A percentile compares a stretch with the other conserved stretches of the same genome.
phyloP scores from a whole-genome alignment of 2,329 filamentous ascomycete species.

The Mycosphaerella arachidis region DNA sequence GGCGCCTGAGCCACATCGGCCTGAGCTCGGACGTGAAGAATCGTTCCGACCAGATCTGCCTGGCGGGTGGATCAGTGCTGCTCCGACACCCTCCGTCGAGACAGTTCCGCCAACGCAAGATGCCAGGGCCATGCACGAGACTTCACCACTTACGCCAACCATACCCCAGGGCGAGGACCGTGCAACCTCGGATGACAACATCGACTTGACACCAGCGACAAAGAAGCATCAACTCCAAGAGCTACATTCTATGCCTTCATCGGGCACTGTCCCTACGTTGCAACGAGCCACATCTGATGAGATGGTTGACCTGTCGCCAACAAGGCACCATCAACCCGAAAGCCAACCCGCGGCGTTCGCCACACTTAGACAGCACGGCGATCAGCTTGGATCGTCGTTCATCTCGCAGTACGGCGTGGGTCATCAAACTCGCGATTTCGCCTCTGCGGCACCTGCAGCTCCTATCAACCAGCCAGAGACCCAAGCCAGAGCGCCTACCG shows the following conservation, averaged over 20 bases:
- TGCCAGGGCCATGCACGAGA: not conserved
- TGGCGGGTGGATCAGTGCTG: constrained; percentile 51
- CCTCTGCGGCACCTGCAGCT: constrained; percentile 20
- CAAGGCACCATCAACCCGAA: not conserved
- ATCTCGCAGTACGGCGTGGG: constrained; percentile 36
- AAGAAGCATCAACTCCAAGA: constrained; percentile 18
- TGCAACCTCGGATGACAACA: constrained; percentile 12
- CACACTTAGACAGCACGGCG: constrained; percentile 45
- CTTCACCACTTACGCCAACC: constrained; percentile 3
- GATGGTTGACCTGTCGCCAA: not conserved
- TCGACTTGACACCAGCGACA: constrained; percentile 34
- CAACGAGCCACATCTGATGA: not conserved
- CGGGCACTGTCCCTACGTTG: not conserved
- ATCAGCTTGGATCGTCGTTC: constrained; percentile 46
- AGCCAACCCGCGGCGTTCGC: constrained; percentile 27
- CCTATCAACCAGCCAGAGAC: constrained; percentile 26
- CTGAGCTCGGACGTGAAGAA: constrained; percentile 18
- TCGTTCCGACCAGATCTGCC: constrained; percentile 49
- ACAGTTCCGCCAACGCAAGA: constrained; percentile 18
- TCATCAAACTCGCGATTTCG: constrained; percentile 34
- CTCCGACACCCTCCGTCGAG: constrained; percentile 39
- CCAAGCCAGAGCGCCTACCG: constrained; percentile 15
- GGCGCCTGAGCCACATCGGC: constrained; percentile 8
- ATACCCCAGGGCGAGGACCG: constrained; percentile 4
- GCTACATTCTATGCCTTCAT: not conserved